Conservation (phyloP, 2,329 filamentous ascomycete genomes). For the Magnaporthiopsis incrustans region DNA sequence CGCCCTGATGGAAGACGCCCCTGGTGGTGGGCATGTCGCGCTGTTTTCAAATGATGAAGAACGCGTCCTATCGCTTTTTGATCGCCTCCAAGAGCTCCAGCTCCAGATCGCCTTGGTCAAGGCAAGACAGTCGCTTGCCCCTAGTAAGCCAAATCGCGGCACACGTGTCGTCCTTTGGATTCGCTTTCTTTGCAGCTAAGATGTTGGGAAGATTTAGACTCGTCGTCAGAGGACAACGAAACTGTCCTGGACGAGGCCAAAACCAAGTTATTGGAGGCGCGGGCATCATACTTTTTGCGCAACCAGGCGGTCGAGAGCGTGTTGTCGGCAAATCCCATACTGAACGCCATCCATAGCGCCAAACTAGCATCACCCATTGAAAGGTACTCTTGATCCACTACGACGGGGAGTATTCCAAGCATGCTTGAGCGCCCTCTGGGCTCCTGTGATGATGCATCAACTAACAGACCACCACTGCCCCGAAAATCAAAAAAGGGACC, state of each 20-base stretch:
- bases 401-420: not conserved
- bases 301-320: conserved; percentile 62
- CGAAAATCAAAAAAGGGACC: conserved; percentile 41
- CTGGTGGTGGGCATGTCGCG: conserved; percentile 4
- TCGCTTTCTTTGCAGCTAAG: not conserved
- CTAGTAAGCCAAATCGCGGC: conserved; percentile 21
- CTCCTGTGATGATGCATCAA: not conserved
- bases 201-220: not conserved
- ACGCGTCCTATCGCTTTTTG: conserved; percentile 60
- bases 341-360: conserved; percentile 68
- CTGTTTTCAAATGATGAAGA: conserved; percentile 58
- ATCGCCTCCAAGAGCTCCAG: conserved; percentile 61
- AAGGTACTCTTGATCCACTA: conserved; percentile 39
- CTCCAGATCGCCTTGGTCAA: conserved; percentile 62
- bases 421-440: not conserved
- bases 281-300: conserved; percentile 60
- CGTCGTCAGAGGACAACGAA: not conserved
- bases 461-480: conserved; percentile 7
- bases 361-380: conserved; percentile 58
- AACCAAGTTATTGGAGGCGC: conserved; percentile 59
- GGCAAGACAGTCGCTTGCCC: conserved; percentile 32
- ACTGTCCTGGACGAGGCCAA: conserved; percentile 51
- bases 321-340: conserved; percentile 63
- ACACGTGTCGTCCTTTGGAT: not conserved
- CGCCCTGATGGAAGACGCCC: conserved; percentile 1